phyloP scores from a whole-genome alignment of 768 basidiomycete genomes.

The Tephrocybe sp. region DNA sequence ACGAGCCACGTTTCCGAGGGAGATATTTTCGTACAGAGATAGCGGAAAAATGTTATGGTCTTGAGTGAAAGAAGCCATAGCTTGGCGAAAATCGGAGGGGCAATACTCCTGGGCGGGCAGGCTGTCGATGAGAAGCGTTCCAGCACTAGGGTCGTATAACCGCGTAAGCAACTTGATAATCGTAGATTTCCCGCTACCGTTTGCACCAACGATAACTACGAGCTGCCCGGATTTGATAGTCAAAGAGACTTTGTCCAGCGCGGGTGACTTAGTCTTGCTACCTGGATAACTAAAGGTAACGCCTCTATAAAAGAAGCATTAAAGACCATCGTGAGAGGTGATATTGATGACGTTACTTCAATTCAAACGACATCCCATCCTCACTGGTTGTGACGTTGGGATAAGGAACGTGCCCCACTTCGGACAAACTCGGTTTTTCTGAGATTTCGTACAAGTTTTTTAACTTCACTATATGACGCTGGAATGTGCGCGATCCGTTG shows the following conservation, averaged over 20 bases:
- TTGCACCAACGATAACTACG: constrained; percentile 57
- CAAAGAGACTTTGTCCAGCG: constrained; percentile 41
- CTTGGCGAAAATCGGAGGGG: constrained; percentile 37
- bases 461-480: constrained; percentile 25
- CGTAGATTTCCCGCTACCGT: constrained; percentile 58
- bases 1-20: constrained; percentile 23
- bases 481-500: constrained; percentile 17
- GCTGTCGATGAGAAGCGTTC: constrained; percentile 45
- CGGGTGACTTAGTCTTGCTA: constrained; percentile 31
- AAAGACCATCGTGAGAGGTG: background rate
- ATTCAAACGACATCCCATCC: constrained; percentile 29
- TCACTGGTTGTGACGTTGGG: constrained; percentile 16
- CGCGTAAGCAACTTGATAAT: constrained; percentile 50
- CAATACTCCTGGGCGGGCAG: constrained; percentile 36
- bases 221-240: constrained; percentile 46
- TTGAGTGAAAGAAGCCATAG: constrained; percentile 50
- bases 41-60: constrained; percentile 50
- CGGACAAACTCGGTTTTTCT: constrained; percentile 21
- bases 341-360: constrained; percentile 24
- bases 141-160: constrained; percentile 45
- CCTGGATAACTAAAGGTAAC: constrained; percentile 56
- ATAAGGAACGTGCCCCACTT: constrained; percentile 26
- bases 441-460: constrained; percentile 31
- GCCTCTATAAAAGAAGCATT: constrained; percentile 32
- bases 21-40: constrained; percentile 43